These are phyloP conservation scores for Colletotrichum truncatum DNA, from an alignment of 2,329 filamentous ascomycete species.

Conservation along the genomic window DNA sequence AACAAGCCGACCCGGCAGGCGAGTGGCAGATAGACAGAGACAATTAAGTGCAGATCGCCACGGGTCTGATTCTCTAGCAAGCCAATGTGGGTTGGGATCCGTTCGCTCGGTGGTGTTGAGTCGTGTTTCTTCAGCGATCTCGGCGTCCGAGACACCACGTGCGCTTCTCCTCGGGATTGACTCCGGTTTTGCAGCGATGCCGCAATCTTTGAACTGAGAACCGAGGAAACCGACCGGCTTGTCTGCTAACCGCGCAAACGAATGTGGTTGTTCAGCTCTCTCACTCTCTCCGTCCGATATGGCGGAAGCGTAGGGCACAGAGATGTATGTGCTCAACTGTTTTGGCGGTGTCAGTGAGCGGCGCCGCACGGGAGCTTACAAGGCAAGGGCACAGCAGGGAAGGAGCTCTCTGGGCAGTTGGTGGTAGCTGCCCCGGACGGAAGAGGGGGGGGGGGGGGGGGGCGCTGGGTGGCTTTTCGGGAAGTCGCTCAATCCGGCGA, in stretches of 20 bases:
- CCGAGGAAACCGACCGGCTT: too few relatives aligned
- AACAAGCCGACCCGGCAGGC: background rate
- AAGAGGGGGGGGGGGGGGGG: too few relatives aligned
- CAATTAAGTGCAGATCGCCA: background rate
- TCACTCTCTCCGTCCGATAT: too few relatives aligned
- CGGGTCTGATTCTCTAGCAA: background rate
- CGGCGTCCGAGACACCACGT: background rate
- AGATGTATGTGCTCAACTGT: too few relatives aligned
- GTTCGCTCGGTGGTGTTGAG: background rate
- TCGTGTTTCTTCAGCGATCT: constrained; percentile 1
- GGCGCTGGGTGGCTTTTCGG: background rate
- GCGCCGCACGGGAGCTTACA: too few relatives aligned
- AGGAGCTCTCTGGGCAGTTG: background rate
- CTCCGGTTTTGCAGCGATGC: background rate
- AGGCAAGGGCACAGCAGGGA: too few relatives aligned
- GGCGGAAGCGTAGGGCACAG: background rate
- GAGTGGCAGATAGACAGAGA: background rate
- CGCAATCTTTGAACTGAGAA: background rate
- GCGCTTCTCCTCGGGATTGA: background rate
- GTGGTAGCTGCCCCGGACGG: background rate
- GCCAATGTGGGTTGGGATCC: too few relatives aligned
- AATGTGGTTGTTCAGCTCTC: too few relatives aligned
- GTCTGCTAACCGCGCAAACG: too few relatives aligned
- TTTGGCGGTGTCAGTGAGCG: too few relatives aligned
- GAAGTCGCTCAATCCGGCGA: background rate